Conservation (phyloP, 164 flowering plant genomes). For the Macadamia tetraphylla region DNA sequence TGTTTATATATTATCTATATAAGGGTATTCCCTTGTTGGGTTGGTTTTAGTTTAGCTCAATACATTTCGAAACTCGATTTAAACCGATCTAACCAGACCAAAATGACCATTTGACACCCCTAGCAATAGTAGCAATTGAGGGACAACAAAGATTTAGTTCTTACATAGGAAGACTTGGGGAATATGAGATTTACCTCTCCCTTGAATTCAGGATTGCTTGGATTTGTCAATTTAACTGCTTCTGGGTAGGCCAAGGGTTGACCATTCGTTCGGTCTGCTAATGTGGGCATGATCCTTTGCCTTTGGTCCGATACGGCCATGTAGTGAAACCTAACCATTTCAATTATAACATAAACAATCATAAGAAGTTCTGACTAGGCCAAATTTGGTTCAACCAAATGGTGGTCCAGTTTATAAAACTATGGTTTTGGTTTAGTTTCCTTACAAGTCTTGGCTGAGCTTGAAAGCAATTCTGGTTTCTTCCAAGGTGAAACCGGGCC, state of each 20-base stretch:
- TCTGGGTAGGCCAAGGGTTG: constrained; percentile 70
- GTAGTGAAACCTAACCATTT: constrained; percentile 63
- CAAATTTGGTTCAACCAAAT: too few species aligned
- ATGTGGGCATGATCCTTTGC: constrained; percentile 75
- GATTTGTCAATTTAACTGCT: constrained; percentile 72
- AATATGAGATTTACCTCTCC: constrained; percentile 43
- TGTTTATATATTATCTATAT: too few species aligned
- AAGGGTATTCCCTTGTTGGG: too few species aligned
- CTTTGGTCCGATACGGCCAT: constrained; percentile 85
- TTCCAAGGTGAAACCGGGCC: constrained; percentile 66
- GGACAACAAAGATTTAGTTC: too few species aligned
- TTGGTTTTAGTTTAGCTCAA: too few species aligned
- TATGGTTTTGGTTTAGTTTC: neutral
- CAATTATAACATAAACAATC: neutral
- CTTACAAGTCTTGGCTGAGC: constrained; percentile 79
- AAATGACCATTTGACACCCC: too few species aligned
- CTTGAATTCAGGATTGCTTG: constrained; percentile 46
- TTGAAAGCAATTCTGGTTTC: constrained; percentile 74
- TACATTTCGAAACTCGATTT: too few species aligned
- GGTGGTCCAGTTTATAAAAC: too few species aligned
- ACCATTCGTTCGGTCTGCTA: constrained; percentile 74
- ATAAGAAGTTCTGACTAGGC: too few species aligned
- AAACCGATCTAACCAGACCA: too few species aligned
- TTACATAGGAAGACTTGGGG: too few species aligned
- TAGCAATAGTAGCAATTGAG: too few species aligned